Evolutionary conservation across 208 protist genomes (phyloP), one percentile per base, ranked within the genome.

Genomic region (Wallacemonas collosoma): DNA sequence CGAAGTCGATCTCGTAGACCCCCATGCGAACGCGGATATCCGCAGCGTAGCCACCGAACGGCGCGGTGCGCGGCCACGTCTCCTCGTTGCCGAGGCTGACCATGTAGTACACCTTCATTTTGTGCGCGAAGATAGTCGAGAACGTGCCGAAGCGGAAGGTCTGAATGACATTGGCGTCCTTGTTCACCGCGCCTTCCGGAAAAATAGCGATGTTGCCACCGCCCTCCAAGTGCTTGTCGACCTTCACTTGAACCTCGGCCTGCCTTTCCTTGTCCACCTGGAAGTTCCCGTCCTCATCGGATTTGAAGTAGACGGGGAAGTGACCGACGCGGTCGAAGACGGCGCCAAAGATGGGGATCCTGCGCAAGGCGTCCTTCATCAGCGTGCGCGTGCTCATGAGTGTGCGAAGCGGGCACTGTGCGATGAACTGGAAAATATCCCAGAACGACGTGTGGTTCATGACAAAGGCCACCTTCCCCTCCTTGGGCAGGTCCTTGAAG

Each of bases 391-490:
- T 84, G 40, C 76, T 48, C 7, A 66, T 45, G 45, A 87, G 58
- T 53, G 67, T 45, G 17, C 53, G 60, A 35, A 88, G 43, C 3
- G 87, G 82, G n/a, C 64, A 64, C 17, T 81, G 12, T 14, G 70
- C 63, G 57, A 79, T 79, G 60, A 84, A 80, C 58, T 73, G 68
- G 55, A 87, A 81, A 15, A 82, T 68, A 60, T 92, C 87, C 79
- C 86, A 89, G 79, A 87, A 92, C 50, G 87, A 92, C 38, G 83
- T 88, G 80, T 92, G 87, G 64, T 93, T 90, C 48, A 86, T 41
- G 14, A 75, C 66, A 17, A 89, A 56, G 15, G 82, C 81, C n/a
- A 78, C 50, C 11, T 77, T 65, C 36, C 26, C 26, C 26, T 3
- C 68, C 39, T 51, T 15, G n/a, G 72, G 67, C 44, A 90, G 54